Evolutionary conservation across 768 basidiomycete genomes (phyloP), one percentile per base, ranked within the genome.

Genomic region (Astraeus odoratus): DNA sequence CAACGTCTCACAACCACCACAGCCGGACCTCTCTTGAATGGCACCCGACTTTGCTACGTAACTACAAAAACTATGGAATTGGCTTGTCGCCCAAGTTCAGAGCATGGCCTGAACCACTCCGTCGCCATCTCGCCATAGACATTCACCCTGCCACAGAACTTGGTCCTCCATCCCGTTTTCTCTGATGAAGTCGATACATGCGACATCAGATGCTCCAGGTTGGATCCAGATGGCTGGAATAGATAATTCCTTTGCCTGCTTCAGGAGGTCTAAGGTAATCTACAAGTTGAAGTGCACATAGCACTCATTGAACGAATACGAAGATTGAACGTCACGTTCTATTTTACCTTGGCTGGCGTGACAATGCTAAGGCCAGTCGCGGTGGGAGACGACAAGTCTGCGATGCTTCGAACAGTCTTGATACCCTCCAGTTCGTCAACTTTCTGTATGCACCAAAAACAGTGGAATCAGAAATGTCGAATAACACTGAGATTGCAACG

Each of bases 191-290:
- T 69, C 56, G 13, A 70, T 63, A 38, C 92, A 87, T 3, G 65
- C 64, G 13, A 69, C 73, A 54, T 89, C 82, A 51, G 84, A 81
- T 6, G 90, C 87, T 18, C 90, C 90, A 6, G 92, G 92, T 60
- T 95, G 92, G 24, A 94, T 75, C 92, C 92, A 95, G 35, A 92
- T 71, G 3, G 81, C 74, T 5, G 81, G 83, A n/a, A 88, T 63
- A n/a, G 64, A 63, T n/a, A 79, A 74, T n/a, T 72, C 71, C 60
- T 81, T 81, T 7, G 82, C 84, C 47, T 80, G 72, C 58, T 82
- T 67, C 54, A 91, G 64, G 43, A 89, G 51, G 19, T 67, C 68
- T 37, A 89, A 74, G 8, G 88, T 91, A 33, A 91, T 67, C 86
- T 90, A 52, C 12, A 42, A 15, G 18, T 31, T 31, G 1, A 3